Conservation (phyloP, 768 basidiomycete genomes). For the Pisolithus albus region DNA sequence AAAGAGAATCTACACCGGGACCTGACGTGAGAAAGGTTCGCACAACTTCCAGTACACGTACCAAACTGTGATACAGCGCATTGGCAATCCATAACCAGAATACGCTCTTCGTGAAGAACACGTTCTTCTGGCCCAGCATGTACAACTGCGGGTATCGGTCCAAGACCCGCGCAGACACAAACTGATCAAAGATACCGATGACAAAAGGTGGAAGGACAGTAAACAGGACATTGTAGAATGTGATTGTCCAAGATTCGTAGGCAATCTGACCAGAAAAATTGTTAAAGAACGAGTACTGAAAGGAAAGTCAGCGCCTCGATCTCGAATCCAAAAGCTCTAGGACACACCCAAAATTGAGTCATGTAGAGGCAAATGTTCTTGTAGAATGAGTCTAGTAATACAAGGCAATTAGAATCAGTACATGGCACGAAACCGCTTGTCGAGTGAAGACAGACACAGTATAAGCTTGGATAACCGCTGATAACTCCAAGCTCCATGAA, state of each 20-base stretch:
- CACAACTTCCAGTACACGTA: slow-evolving; percentile 30
- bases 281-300: slow-evolving; percentile 97
- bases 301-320: slow-evolving; percentile 1
- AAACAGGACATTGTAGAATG: slow-evolving; percentile 94
- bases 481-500: slow-evolving; percentile 99
- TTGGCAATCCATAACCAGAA: slow-evolving; percentile 93
- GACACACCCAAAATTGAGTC: slow-evolving; percentile 93
- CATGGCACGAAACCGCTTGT: neutral
- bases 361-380: slow-evolving; percentile 98
- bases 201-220: slow-evolving; percentile 94
- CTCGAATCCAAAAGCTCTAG: neutral
- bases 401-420: neutral
- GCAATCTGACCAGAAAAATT: slow-evolving; percentile 99
- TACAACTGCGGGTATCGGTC: slow-evolving; percentile 98
- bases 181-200: slow-evolving; percentile 97
- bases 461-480: slow-evolving; percentile 91
- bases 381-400: slow-evolving; percentile 82
- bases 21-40: neutral
- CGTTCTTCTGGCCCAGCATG: slow-evolving; percentile 87
- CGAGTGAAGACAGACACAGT: slow-evolving; percentile 58
- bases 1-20: slow-evolving; percentile 60
- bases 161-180: slow-evolving; percentile 92
- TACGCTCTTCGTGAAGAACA: slow-evolving; percentile 83
- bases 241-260: slow-evolving; percentile 98
- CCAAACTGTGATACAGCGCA: slow-evolving; percentile 84